phyloP scores from a whole-genome alignment of 371 early-diverging fungal species.

The Rhizomucor pusillus region DNA sequence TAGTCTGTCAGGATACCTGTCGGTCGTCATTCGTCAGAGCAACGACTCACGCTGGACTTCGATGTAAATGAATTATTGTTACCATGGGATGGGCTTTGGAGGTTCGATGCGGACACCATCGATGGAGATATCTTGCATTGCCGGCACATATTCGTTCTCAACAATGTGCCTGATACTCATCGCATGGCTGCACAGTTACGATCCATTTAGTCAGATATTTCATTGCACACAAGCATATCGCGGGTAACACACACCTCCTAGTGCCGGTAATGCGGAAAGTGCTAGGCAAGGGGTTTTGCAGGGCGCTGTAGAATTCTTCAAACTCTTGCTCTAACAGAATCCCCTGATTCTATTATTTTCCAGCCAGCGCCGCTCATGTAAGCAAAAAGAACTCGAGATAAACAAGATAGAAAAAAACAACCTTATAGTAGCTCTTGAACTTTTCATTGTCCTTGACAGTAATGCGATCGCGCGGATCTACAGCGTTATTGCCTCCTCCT shows the following conservation, averaged over 20 bases:
- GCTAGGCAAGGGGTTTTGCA: slow-evolving; percentile 77
- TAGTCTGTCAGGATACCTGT: slow-evolving; percentile 80
- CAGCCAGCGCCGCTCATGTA: too few relatives aligned
- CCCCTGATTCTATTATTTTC: slow-evolving; percentile 63
- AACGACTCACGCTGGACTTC: too few relatives aligned
- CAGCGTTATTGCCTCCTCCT: background rate
- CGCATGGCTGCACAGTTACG: slow-evolving; percentile 28
- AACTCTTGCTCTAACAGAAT: slow-evolving; percentile 85
- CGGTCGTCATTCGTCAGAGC: too few relatives aligned
- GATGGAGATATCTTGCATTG: slow-evolving; percentile 50
- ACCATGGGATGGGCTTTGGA: slow-evolving; percentile 78
- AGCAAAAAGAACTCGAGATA: too few relatives aligned
- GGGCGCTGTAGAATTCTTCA: slow-evolving; percentile 60
- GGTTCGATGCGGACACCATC: slow-evolving; percentile 73
- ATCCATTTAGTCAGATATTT: background rate
- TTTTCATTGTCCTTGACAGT: slow-evolving; percentile 58
- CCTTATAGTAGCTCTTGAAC: slow-evolving; percentile 78
- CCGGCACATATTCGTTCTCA: slow-evolving; percentile 52
- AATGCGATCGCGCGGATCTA: slow-evolving; percentile 4
- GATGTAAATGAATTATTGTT: too few relatives aligned
- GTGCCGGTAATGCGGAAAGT: slow-evolving; percentile 95
- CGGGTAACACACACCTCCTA: slow-evolving; percentile 50
- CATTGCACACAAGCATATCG: slow-evolving; percentile 9
- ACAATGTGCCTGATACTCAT: slow-evolving; percentile 52
- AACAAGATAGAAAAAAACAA: too few relatives aligned